These are phyloP conservation scores for Collybia nuda DNA, from an alignment of 768 basidiomycete species.

Conservation along the genomic window DNA sequence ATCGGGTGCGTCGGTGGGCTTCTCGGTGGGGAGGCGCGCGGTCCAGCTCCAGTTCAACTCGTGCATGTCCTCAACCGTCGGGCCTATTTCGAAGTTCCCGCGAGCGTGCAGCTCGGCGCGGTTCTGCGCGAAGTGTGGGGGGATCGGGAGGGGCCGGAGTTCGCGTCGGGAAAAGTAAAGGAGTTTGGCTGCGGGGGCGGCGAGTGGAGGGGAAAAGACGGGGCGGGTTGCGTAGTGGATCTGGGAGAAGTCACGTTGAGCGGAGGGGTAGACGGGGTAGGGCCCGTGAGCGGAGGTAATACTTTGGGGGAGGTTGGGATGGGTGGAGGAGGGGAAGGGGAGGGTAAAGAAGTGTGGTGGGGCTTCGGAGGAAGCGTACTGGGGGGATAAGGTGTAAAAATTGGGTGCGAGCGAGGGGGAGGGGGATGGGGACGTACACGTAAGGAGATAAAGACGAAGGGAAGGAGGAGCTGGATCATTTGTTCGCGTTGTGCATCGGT, in stretches of 20 bases:
- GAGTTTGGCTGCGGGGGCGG: slow-evolving; percentile 58
- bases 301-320: slow-evolving; percentile 16
- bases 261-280: slow-evolving; percentile 45
- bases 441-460: slow-evolving; percentile 48
- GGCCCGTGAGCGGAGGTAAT: slow-evolving; percentile 37
- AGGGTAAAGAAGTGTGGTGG: slow-evolving; percentile 62
- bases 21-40: slow-evolving; percentile 11
- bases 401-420: no score
- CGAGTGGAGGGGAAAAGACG: slow-evolving; percentile 38
- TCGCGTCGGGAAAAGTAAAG: slow-evolving; percentile 64
- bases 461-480: slow-evolving; percentile 34
- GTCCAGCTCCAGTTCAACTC: slow-evolving; percentile 51
- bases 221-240: slow-evolving; percentile 30
- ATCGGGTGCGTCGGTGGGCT: slow-evolving; percentile 15
- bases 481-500: slow-evolving; percentile 22
- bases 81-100: slow-evolving; percentile 25
- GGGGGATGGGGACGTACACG: slow-evolving; percentile 32
- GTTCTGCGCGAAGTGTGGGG: slow-evolving; percentile 32
- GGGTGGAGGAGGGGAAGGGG: slow-evolving; percentile 36
- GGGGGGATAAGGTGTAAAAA: background rate
- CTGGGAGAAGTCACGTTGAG: slow-evolving; percentile 22
- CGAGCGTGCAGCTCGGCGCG: slow-evolving; percentile 21
- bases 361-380: slow-evolving; percentile 59
- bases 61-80: slow-evolving; percentile 58
- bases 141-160: slow-evolving; percentile 39